These are phyloP conservation scores for Globisporangium solare DNA, from an alignment of 352 stramenopile species.

Conservation along the genomic window DNA sequence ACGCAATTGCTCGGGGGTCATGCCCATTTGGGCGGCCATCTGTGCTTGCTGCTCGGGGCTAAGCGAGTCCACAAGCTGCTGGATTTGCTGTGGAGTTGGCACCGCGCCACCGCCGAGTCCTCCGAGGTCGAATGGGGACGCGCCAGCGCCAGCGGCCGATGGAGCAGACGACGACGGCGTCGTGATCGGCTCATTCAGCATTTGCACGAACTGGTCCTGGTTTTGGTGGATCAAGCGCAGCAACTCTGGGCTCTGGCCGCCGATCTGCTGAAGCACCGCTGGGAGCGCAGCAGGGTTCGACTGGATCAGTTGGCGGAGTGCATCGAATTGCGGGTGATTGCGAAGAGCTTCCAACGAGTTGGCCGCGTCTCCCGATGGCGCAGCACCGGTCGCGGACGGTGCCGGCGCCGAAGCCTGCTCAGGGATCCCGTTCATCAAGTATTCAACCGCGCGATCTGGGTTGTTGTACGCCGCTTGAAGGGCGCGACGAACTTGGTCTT, in stretches of 20 bases:
- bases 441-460: slow-evolving; percentile 81
- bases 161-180: slow-evolving; percentile 33
- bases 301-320: slow-evolving; percentile 78
- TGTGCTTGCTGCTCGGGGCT: slow-evolving; percentile 69
- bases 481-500: slow-evolving; percentile 76
- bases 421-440: slow-evolving; percentile 86
- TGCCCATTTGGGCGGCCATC: slow-evolving; percentile 83
- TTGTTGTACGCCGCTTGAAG: slow-evolving; percentile 86
- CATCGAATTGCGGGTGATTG: slow-evolving; percentile 83
- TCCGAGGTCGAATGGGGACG: slow-evolving; percentile 46
- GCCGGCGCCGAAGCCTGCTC: slow-evolving; percentile 28
- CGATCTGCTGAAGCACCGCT: slow-evolving; percentile 83
- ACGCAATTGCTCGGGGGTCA: slow-evolving; percentile 82
- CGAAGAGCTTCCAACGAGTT: slow-evolving; percentile 74
- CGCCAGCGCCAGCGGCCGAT: slow-evolving; percentile 16
- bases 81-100: slow-evolving; percentile 79
- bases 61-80: slow-evolving; percentile 77
- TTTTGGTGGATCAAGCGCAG: slow-evolving; percentile 83
- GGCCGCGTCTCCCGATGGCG: slow-evolving; percentile 15
- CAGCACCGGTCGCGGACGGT: slow-evolving; percentile 21
- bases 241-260: slow-evolving; percentile 75
- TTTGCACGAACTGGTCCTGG: slow-evolving; percentile 82
- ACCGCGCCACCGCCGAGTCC: slow-evolving; percentile 39
- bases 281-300: slow-evolving; percentile 77
- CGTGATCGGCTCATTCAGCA: slow-evolving; percentile 85